These are phyloP conservation scores for Candida buenavistaensis DNA, from an alignment of 1,139 yeast genomes.

Conservation along the genomic window DNA sequence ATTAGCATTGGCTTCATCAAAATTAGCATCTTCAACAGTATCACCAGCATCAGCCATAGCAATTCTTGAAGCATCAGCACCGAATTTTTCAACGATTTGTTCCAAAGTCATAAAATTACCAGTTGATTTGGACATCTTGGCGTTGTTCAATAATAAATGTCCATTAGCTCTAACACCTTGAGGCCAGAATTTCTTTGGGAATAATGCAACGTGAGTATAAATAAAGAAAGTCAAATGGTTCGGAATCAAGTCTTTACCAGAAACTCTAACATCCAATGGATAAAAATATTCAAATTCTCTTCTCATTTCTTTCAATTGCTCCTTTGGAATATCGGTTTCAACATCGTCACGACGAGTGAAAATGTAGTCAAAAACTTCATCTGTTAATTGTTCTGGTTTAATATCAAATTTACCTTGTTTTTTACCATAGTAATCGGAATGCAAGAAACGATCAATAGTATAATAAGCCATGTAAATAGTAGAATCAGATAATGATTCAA, in stretches of 20 bases:
- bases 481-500: conserved; percentile 94
- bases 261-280: conserved; percentile 86
- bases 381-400: conserved; percentile 83
- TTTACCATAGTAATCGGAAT: conserved; percentile 82
- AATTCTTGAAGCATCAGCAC: conserved; percentile 97
- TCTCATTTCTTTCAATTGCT: conserved; percentile 71
- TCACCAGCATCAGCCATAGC: conserved; percentile 99
- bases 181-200: conserved; percentile 93
- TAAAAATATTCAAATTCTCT: conserved; percentile 95
- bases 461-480: conserved; percentile 96
- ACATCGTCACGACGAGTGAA: conserved; percentile 71
- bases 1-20: conserved; percentile 94
- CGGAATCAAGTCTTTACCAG: conserved; percentile 97
- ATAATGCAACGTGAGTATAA: conserved; percentile 88
- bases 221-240: conserved; percentile 96
- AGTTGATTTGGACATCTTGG: conserved; percentile 96
- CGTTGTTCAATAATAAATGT: conserved; percentile 90
- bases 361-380: conserved; percentile 89
- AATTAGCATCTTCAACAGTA: conserved; percentile 94
- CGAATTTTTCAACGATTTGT: conserved; percentile 82
- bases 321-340: conserved; percentile 61
- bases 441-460: conserved; percentile 85
- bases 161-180: conserved; percentile 93
- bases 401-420: conserved; percentile 72
- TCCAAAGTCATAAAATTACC: conserved; percentile 95